Conservation (phyloP, 176 grass and related monocot genomes). For the Aegilops sharonensis region DNA sequence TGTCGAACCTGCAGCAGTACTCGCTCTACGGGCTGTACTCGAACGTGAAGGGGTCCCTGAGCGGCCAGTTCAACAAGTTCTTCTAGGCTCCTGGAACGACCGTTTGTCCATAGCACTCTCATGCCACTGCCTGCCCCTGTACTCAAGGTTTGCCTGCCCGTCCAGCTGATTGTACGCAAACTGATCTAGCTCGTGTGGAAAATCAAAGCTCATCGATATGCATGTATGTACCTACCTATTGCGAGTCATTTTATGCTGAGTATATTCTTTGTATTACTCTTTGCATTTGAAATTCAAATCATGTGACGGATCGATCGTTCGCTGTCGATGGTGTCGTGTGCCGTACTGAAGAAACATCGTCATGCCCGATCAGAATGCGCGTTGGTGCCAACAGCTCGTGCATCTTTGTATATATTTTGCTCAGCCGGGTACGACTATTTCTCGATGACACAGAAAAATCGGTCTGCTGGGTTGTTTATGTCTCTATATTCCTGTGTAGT, state of each 20-base stretch:
- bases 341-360: neutral
- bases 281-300: neutral
- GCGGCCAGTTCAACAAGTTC: constrained; percentile 72
- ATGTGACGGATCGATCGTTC: neutral
- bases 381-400: neutral
- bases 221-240: neutral
- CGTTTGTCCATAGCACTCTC: constrained; percentile 36
- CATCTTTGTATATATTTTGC: neutral
- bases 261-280: neutral
- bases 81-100: constrained; percentile 44
- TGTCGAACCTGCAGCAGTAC: constrained; percentile 87
- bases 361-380: neutral
- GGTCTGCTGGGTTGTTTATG: neutral
- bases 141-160: constrained; percentile 8
- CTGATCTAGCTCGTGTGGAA: constrained; percentile 27
- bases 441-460: neutral
- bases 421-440: neutral
- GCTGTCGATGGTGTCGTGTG: neutral
- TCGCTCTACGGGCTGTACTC: constrained; percentile 85
- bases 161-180: constrained; percentile 25
- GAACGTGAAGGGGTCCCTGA: constrained; percentile 71
- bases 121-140: constrained; percentile 14
- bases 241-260: constrained; percentile 7
- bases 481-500: neutral
- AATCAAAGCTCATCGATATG: neutral